Conservation (phyloP, 1,284 basidiomycete genomes). For the Phellinidium pouzarii region DNA sequence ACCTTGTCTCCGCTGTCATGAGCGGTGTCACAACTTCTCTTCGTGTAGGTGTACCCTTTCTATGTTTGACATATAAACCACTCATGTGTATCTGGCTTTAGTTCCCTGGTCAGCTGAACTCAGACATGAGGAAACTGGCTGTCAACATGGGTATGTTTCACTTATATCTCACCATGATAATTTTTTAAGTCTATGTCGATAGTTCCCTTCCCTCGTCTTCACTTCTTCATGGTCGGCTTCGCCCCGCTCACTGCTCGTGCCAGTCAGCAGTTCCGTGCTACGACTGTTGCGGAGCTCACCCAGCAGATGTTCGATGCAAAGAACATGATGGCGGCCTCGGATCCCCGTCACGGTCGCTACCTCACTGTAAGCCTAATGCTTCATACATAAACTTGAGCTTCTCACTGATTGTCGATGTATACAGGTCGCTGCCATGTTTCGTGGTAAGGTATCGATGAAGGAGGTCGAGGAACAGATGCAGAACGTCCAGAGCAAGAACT, state of each 20-base stretch:
- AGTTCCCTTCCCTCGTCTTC: constrained; percentile 97
- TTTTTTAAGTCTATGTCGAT: constrained; percentile 16
- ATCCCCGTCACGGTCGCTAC: constrained; percentile 92
- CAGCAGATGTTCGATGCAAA: constrained; percentile 98
- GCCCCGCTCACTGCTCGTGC: constrained; percentile 92
- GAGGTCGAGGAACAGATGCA: constrained; percentile 99
- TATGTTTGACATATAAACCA: neutral
- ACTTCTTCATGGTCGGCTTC: constrained; percentile 99
- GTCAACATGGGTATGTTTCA: constrained; percentile 90
- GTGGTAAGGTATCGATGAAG: constrained; percentile 98
- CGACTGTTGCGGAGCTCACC: constrained; percentile 93
- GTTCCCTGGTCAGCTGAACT: constrained; percentile 99
- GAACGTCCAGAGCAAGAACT: constrained; percentile 96
- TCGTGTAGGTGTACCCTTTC: constrained; percentile 35
- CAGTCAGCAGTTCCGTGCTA: constrained; percentile 90
- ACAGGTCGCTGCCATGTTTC: constrained; percentile 93
- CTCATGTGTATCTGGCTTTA: constrained; percentile 28
- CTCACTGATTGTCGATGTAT: constrained; percentile 30
- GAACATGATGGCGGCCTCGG: constrained; percentile 98
- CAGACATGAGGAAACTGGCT: constrained; percentile 92
- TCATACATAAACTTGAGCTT: neutral
- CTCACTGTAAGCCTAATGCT: constrained; percentile 56
- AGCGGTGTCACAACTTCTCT: constrained; percentile 93
- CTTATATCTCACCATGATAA: neutral
- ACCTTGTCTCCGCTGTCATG: constrained; percentile 97